Conservation (phyloP, 1,284 basidiomycete species). For the Testicularia cyperi region DNA sequence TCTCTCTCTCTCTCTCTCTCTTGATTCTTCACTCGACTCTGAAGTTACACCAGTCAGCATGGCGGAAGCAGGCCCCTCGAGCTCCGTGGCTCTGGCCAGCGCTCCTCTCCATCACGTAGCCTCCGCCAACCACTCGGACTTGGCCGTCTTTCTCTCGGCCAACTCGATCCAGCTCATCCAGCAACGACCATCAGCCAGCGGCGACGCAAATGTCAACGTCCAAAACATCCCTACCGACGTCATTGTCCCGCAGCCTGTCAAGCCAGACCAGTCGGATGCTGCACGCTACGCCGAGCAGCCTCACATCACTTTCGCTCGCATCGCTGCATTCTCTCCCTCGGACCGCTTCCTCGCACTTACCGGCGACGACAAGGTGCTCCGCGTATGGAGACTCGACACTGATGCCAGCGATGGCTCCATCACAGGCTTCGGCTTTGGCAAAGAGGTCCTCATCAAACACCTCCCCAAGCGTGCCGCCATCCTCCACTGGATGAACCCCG, state of each 20-base stretch:
- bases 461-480: constrained; percentile 52
- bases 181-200: no score
- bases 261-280: constrained; percentile 39
- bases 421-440: constrained; percentile 23
- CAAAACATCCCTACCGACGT: constrained; percentile 28
- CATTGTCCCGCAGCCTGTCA: constrained; percentile 29
- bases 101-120: constrained; percentile 32
- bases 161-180: constrained; percentile 37
- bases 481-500: constrained; percentile 39
- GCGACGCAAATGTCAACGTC: constrained; percentile 12
- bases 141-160: constrained; percentile 27
- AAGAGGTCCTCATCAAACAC: constrained; percentile 42
- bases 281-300: constrained; percentile 19
- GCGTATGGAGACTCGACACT: constrained; percentile 38
- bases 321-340: constrained; percentile 43
- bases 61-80: constrained; percentile 32
- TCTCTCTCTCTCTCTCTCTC: no score
- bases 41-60: no score
- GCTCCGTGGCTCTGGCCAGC: constrained; percentile 12
- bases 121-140: constrained; percentile 16
- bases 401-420: constrained; percentile 3
- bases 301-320: constrained; percentile 42
- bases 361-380: constrained; percentile 54
- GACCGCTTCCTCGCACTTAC: constrained; percentile 45
- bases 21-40: no score